Base-by-base conservation (phyloP, 2,329 filamentous ascomycete species). In the Epichloe typhina region DNA sequence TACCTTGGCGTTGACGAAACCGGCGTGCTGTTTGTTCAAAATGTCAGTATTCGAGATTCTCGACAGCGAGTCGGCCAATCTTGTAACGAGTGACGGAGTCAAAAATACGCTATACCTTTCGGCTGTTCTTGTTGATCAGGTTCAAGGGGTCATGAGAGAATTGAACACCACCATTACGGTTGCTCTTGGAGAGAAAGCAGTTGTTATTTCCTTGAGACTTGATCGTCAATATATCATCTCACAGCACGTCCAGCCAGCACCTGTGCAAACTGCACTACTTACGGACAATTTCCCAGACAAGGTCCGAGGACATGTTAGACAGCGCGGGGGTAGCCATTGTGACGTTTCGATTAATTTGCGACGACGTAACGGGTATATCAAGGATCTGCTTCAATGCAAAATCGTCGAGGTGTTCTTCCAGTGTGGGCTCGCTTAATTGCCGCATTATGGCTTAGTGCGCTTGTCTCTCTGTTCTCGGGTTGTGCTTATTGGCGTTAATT, bases 141-240 rank as follows among this genome's bases (percentile, higher is more conserved):
- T 97, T 98, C 62, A 96, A 75, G 64, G 88, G 88, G 70, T 97
- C 91, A 64, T 86, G 86, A 62, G 91, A 97, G 80, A 98, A 89
- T 74, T 87, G 86, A 63, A 86, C 77, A 70, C 87, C 86, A 66
- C 87, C 89, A 65, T 77, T 77, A 64, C 74, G 72, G 69, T 82
- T 84, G 76, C 88, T 86, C 85, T 95, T 95, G 70, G 91, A 86
- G 69, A 95, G 84, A 81, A 77, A 95, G 69, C 88, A 75, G 77
- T 94, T 95, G 76, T 88, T 82, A 76, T 74, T 75, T 75, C 89
- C 90, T 96, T 26, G 8, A 36, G 2, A 50, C 19, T 40, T 9
- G 19, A 9, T 43, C 21, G 37, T 50, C 21, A 40, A 15, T 8
- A 39, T 15, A 37, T 36, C 41, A n/a, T 52, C 31, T 13, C 13